Conservation (phyloP, 2,329 filamentous ascomycete species). For the Zymoseptoria crescenta region DNA sequence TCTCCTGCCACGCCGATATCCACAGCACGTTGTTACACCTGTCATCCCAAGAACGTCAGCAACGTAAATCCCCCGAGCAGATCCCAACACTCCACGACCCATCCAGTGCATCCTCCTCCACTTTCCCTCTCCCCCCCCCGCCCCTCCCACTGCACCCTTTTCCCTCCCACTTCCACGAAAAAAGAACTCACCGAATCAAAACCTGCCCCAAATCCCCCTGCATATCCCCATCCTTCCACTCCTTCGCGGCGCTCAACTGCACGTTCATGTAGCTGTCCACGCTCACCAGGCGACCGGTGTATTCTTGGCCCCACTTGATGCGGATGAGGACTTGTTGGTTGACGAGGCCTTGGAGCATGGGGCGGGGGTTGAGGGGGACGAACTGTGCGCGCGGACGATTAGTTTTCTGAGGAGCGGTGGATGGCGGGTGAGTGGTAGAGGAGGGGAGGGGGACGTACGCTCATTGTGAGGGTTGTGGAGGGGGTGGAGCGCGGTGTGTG, state of each 20-base stretch:
- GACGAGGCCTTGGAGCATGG: constrained; percentile 91
- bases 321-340: constrained; percentile 85
- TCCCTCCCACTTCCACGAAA: too few species aligned
- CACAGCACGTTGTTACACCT: constrained; percentile 97
- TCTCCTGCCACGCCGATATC: constrained; percentile 50
- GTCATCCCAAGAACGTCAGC: constrained; percentile 3
- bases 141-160: neutral
- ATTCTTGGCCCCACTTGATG: constrained; percentile 97
- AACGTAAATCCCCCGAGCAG: too few species aligned
- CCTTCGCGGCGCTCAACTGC: constrained; percentile 81
- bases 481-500: neutral
- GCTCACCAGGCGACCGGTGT: constrained; percentile 85
- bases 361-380: constrained; percentile 91
- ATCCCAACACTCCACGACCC: too few species aligned
- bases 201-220: constrained; percentile 83
- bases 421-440: neutral
- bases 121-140: neutral
- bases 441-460: constrained; percentile 9
- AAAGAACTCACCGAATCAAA: constrained; percentile 88
- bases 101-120: neutral
- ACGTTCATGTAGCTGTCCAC: constrained; percentile 99
- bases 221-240: constrained; percentile 82
- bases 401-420: neutral
- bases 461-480: constrained; percentile 15
- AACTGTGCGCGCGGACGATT: constrained; percentile 40